These are phyloP conservation scores for Pachyrhizus erosus DNA, from an alignment of 306 rosid genomes.

Conservation along the genomic window DNA sequence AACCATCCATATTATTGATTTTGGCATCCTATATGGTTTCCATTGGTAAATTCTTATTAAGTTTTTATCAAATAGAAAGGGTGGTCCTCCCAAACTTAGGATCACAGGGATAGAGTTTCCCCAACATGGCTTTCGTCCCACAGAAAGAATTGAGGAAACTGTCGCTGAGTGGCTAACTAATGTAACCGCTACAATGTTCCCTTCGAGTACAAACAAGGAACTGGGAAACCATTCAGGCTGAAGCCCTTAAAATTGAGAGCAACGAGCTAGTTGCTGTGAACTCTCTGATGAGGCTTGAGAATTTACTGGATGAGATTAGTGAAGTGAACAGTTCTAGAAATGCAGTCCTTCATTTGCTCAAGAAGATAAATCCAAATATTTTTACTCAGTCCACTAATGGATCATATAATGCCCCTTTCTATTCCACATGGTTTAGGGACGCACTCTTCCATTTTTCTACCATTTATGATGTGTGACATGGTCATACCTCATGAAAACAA, in stretches of 20 bases:
- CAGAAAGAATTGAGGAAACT: conserved; percentile 63
- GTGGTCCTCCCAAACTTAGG: conserved; percentile 85
- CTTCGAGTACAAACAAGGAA: conserved; percentile 61
- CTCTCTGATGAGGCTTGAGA: conserved; percentile 51
- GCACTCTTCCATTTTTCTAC: conserved; percentile 76
- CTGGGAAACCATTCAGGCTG: conserved; percentile 67
- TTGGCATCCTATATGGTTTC: conserved; percentile 84
- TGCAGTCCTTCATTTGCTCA: conserved; percentile 62
- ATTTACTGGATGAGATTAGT: conserved; percentile 69
- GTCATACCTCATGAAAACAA: conserved; percentile 52
- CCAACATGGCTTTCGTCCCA: conserved; percentile 72
- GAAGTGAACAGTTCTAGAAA: conserved; percentile 68
- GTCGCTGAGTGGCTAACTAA: conserved; percentile 67
- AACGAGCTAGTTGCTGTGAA: conserved; percentile 67
- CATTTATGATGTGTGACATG: conserved; percentile 60
- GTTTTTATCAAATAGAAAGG: conserved; percentile 58
- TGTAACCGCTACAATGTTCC: conserved; percentile 74
- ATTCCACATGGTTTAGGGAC: conserved; percentile 73
- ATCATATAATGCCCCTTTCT: conserved; percentile 72
- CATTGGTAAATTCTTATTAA: conserved; percentile 82
- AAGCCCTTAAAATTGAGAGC: conserved; percentile 60
- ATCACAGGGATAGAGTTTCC: conserved; percentile 86
- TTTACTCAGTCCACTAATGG: conserved; percentile 62
- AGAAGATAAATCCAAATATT: conserved; percentile 73
- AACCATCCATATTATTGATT: conserved; percentile 72